phyloP scores from a whole-genome alignment of 768 basidiomycete species.

The Xerocomellus dryophilus region DNA sequence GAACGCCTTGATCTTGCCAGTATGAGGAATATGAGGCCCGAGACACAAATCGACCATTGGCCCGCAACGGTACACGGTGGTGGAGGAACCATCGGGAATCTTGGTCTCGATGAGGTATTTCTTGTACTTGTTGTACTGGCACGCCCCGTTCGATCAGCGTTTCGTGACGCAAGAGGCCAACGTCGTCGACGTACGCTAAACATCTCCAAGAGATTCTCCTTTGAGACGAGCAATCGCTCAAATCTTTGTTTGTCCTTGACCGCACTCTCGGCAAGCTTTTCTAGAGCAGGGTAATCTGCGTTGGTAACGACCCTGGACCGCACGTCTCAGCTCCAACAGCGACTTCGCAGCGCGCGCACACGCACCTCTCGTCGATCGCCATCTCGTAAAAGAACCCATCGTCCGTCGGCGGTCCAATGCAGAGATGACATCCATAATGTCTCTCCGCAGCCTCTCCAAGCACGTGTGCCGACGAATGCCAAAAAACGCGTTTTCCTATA shows the following conservation, averaged over 20 bases:
- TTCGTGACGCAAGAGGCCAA: background rate
- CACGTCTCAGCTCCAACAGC: background rate
- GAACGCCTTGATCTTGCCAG: slow-evolving; percentile 95
- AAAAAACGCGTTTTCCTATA: slow-evolving; percentile 92
- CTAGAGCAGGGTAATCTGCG: slow-evolving; percentile 83
- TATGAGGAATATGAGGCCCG: slow-evolving; percentile 97
- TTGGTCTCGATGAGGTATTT: slow-evolving; percentile 92
- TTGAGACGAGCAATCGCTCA: slow-evolving; percentile 88
- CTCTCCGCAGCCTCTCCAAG: slow-evolving; percentile 95
- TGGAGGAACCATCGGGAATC: slow-evolving; percentile 92
- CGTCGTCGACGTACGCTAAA: slow-evolving; percentile 66
- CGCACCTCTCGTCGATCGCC: slow-evolving; percentile 77
- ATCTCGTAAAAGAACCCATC: slow-evolving; percentile 99
- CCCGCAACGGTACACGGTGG: slow-evolving; percentile 97
- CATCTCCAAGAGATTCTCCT: slow-evolving; percentile 96
- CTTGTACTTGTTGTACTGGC: slow-evolving; percentile 98
- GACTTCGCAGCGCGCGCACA: background rate
- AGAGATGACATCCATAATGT: slow-evolving; percentile 95
- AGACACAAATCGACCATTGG: slow-evolving; percentile 97
- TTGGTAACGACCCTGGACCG: slow-evolving; percentile 64
- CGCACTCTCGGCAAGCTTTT: slow-evolving; percentile 82
- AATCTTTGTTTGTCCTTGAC: slow-evolving; percentile 98
- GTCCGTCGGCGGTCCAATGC: slow-evolving; percentile 94
- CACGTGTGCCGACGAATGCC: slow-evolving; percentile 99
- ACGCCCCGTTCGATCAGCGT: slow-evolving; percentile 1